phyloP scores from a whole-genome alignment of 2,329 filamentous ascomycete species.

The Xylariaceae sp. region DNA sequence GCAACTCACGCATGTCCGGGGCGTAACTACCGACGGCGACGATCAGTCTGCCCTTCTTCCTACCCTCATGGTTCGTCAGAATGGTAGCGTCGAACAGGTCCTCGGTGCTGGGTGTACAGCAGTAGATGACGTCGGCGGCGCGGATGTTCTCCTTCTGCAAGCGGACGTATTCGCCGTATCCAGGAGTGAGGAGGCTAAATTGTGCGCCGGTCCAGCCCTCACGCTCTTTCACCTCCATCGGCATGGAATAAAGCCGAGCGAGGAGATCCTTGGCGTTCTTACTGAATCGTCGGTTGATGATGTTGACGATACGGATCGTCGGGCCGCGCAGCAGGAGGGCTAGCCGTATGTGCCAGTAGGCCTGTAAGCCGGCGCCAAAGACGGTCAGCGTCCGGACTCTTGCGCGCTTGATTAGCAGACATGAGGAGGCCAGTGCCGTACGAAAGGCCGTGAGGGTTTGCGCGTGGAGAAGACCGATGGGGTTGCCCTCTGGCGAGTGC shows the following conservation, averaged over 20 bases:
- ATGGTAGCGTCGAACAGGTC: conserved; percentile 70
- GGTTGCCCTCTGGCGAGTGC: conserved; percentile 55
- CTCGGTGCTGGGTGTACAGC: conserved; percentile 70
- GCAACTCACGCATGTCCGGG: conserved; percentile 74
- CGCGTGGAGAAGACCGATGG: conserved; percentile 66
- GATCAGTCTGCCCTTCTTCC: conserved; percentile 65
- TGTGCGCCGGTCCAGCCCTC: conserved; percentile 62
- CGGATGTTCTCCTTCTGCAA: conserved; percentile 66
- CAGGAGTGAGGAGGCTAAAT: conserved; percentile 63
- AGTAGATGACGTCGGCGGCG: conserved; percentile 76
- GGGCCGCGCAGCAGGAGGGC: conserved; percentile 65
- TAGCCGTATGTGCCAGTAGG: conserved; percentile 89
- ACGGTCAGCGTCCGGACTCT: conserved; percentile 71
- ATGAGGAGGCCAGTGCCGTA: conserved; percentile 66
- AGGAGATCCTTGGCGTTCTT: conserved; percentile 50
- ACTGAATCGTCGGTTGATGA: conserved; percentile 71
- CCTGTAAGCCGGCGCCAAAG: conserved; percentile 84
- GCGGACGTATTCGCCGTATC: conserved; percentile 61
- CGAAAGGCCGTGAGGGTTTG: conserved; percentile 73
- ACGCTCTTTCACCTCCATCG: conserved; percentile 40
- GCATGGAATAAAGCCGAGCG: conserved; percentile 42
- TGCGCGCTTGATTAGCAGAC: conserved; percentile 58
- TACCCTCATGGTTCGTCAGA: conserved; percentile 65
- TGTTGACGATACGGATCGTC: conserved; percentile 72
- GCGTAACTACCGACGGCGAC: conserved; percentile 66